These are phyloP conservation scores for Aspergillus wentii DNA, from an alignment of 495 filamentous ascomycete species.

Conservation along the genomic window DNA sequence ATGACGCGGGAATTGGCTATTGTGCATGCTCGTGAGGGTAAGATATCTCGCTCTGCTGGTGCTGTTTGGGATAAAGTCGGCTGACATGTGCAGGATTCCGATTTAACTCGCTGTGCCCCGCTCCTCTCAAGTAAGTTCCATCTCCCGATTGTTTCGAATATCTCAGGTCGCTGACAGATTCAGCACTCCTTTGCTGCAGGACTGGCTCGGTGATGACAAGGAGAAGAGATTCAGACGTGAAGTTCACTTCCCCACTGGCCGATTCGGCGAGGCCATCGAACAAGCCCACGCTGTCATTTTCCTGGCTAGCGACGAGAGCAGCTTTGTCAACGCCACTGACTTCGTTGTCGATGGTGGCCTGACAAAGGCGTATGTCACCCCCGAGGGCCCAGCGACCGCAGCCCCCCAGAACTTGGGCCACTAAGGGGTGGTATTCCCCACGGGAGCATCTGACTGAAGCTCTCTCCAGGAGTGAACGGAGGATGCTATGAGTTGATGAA, in stretches of 20 bases:
- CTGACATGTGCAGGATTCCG: too few relatives aligned
- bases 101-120: conserved; percentile 90
- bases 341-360: conserved; percentile 97
- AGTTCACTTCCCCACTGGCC: conserved; percentile 88
- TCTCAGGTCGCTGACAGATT: neutral
- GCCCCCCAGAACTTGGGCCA: conserved; percentile 62
- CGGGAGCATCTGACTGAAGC: too few relatives aligned
- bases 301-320: conserved; percentile 88
- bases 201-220: conserved; percentile 88
- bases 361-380: conserved; percentile 91
- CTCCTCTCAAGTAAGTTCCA: conserved; percentile 69
- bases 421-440: conserved; percentile 7
- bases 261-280: conserved; percentile 94
- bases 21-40: conserved; percentile 79
- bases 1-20: conserved; percentile 80
- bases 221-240: conserved; percentile 81
- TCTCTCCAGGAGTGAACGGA: too few relatives aligned
- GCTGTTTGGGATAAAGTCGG: too few relatives aligned
- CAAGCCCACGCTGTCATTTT: conserved; percentile 93
- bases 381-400: conserved; percentile 71
- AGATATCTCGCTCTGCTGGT: too few relatives aligned
- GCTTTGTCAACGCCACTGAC: conserved; percentile 88
- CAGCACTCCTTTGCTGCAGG: conserved; percentile 76
- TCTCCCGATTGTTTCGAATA: neutral
- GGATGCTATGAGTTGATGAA: conserved; percentile 10